Base-by-base conservation (phyloP, 768 basidiomycete species). In the Tylopilus cervinicoccineus region DNA sequence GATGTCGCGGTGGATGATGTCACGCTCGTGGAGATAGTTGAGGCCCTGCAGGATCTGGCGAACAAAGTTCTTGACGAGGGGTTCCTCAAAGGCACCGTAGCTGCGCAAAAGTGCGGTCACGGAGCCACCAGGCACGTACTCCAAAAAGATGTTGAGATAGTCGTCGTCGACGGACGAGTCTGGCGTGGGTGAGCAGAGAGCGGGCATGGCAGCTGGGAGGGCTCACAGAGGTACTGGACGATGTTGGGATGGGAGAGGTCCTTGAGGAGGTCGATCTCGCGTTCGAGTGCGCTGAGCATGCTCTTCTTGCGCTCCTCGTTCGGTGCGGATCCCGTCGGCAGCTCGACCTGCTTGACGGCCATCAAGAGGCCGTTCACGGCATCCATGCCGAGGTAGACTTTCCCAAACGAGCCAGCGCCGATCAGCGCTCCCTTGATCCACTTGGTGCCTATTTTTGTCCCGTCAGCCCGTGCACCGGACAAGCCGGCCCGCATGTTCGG, bases 401-500 rank as follows among this genome's bases (percentile, higher is more conserved):
- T 91, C 43, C 93, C 93, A 61, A 95, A 95, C 0, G 93, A 95
- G 4, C 92, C 93, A 38, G 92, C 87, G 52, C 94, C 93, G 54
- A 96, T 95, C 57, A 96, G 79, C 10, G 93, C 93, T 40, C 93
- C 93, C 58, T 94, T 94, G 70, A 94, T 93, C 93, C 94, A 97
- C 67, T 95, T 96, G 63, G 86, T 88, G 33, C 83, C 90, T 79
- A 64, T 56, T 66, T 59, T 24, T 16, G 16, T 23, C 54, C 5
- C 7, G 34, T 44, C 37, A 47, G 43, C 41, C 49, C 29, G 38
- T 34, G 45, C 19, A n/a, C 41, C 31, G 24, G 6, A 32, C 43
- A 4, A 14, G 8, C 11, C 13, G n/a, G 38, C 14, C 45, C 46
- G 27, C 34, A 23, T 28, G 8, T 63, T 62, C 57, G 56, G 31